Evolutionary conservation across 2,329 filamentous ascomycete species (phyloP), one percentile per base, ranked within the genome.

Genomic region (Xylariaceae sp.): DNA sequence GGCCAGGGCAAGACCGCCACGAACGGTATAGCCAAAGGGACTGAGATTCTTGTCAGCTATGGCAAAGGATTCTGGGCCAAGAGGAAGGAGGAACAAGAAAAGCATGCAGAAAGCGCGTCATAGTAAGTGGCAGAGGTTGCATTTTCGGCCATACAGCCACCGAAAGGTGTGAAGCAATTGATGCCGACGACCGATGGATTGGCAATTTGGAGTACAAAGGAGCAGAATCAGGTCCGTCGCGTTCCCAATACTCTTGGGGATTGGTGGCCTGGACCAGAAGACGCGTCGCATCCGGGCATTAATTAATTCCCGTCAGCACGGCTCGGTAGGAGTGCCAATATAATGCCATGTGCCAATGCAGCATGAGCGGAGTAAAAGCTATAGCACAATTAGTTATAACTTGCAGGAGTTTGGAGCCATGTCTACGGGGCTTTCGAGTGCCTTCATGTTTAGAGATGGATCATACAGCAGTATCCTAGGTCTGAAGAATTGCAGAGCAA

Each of bases 21-120:
- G 13, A 26, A 33, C n/a, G 61, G 69, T 1, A 70, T 81, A 18
- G 68, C 55, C 34, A 78, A 74, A 59, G 78, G 78, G 2, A 70
- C 79, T 44, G 80, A 83, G 65, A 74, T 83, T 37, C 54, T 82
- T 36, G 74, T 83, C 9, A 81, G 75, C 48, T 83, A 83, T 52
- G 80, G 78, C 5, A 83, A 78, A 56, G 80, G 80, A 1, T 83
- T 84, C 47, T 83, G 79, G 77, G 64, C 66, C 14, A 67, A 65
- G 55, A 68, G 63, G 58, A 69, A 60, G 50, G 62, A 59, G 40
- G 63, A 62, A 46, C 48, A 40, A 19, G 36, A 39, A 40, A 3
- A 36, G 35, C 17, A n/a, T 21, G 13, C n/a, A 15, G 19, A 28
- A 13, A 18, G 31, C 18, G 7, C 30, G 7, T 12, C 9, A n/a